These are phyloP conservation scores for Onygenales sp. DNA, from an alignment of 2,329 filamentous ascomycete genomes.

Conservation along the genomic window DNA sequence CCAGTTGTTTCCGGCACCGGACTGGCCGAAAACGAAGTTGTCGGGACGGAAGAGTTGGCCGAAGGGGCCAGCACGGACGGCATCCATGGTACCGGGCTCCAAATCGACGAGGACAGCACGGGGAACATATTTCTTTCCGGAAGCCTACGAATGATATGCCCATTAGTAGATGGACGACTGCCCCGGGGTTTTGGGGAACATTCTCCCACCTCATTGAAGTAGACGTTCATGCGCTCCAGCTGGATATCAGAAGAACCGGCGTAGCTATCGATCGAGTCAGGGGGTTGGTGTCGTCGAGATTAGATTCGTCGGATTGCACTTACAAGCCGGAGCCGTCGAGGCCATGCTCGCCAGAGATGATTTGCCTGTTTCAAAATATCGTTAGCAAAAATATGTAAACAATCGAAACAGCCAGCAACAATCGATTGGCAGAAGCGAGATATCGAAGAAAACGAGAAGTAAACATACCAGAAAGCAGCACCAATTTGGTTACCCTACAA, in stretches of 20 bases:
- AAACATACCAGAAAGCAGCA: slow-evolving; percentile 92
- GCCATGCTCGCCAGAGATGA: slow-evolving; percentile 83
- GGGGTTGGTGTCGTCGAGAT: slow-evolving; percentile 3
- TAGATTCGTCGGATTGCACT: slow-evolving; percentile 33
- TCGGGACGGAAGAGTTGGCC: slow-evolving; percentile 99
- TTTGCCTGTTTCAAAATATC: slow-evolving; percentile 48
- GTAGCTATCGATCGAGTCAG: slow-evolving; percentile 53
- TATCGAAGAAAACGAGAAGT: neutral
- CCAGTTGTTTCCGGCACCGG: slow-evolving; percentile 99
- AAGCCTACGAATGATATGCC: slow-evolving; percentile 50
- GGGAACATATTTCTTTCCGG: slow-evolving; percentile 97
- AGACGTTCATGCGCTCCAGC: slow-evolving; percentile 99
- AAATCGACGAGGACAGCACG: slow-evolving; percentile 98
- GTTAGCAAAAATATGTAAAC: slow-evolving; percentile 29
- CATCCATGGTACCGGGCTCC: slow-evolving; percentile 99
- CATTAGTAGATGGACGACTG: neutral
- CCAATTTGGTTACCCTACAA: slow-evolving; percentile 98
- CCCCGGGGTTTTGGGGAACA: slow-evolving; percentile 8
- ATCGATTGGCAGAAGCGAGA: neutral
- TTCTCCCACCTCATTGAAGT: slow-evolving; percentile 78
- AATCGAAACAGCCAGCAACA: neutral
- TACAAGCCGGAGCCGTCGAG: slow-evolving; percentile 96
- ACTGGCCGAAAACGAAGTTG: slow-evolving; percentile 99
- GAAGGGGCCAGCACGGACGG: slow-evolving; percentile 94
- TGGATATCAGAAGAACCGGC: slow-evolving; percentile 97